Base-by-base conservation (phyloP, 1,284 basidiomycete species). In the Blastosporella zonata region DNA sequence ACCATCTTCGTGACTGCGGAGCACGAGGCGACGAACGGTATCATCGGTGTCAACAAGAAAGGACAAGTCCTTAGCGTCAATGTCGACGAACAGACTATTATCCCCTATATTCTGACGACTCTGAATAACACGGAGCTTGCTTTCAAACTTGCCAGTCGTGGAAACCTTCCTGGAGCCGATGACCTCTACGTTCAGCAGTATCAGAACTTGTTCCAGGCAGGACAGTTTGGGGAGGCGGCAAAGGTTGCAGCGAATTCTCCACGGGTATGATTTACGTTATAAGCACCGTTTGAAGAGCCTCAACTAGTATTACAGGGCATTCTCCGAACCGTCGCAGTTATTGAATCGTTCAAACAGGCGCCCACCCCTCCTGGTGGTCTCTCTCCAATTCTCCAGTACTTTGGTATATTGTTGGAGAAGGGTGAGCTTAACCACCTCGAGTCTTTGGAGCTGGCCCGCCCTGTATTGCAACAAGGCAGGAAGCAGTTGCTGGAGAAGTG, bases 1-100 rank as follows among this genome's bases (percentile, higher is more conserved):
- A 99, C 97, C 41, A 98, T 99, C 68, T 99, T 99, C 69, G 95
- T 97, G 43, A 98, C 97, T 6, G 92, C 95, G 15, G 94, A 97
- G 63, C 93, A 98, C 68, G 95, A 97, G 69, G 81, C 86, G 22
- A 87, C 87, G 10, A 84, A 93, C 65, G 97, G 97, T 73, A 97
- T 99, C 69, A 93, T 99, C 59, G 97, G 96, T 59, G 94, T 99
- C 64, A 99, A 99, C 82, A 92, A 96, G 78, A 98, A 98, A 74
- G 97, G 97, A 43, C 97, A 99, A 70, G 95, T 99, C 15, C 79
- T 99, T 46, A 94, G 91, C 57, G 97, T 99, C 55, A 94, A 90
- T 57, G 90, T 99, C 55, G 97, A 99, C 69, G 97, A 99, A 67
- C 84, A 92, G 62, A 94, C 94, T 20, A 84, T 99, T 61, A 87